Evolutionary conservation across 2,329 filamentous ascomycete genomes (phyloP).

Genomic region (Penicillium fuscoglaucum): DNA sequence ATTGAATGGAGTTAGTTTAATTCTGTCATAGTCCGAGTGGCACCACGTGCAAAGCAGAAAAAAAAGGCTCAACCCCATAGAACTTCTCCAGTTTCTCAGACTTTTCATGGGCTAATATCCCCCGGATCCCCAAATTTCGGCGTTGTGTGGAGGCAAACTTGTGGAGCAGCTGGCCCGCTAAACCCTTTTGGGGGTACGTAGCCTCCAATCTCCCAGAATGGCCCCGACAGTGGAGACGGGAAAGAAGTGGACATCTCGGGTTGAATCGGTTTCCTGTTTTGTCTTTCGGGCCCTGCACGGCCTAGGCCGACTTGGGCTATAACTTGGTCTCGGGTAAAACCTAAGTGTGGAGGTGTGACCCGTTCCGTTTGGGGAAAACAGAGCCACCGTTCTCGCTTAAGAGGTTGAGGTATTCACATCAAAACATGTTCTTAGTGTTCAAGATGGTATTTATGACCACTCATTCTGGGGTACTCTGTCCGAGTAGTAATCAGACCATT

Average conservation of each 20-base stretch:
- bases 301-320: neutral
- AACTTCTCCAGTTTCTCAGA: conserved; percentile 17
- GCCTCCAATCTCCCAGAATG: conserved; percentile 3
- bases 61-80: conserved; percentile 9
- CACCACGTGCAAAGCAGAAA: conserved; percentile 12
- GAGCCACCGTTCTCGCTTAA: conserved; percentile 15
- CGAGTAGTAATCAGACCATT: no score
- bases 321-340: conserved; percentile 1
- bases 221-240: neutral
- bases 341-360: neutral
- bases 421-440: neutral
- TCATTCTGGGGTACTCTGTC: no score
- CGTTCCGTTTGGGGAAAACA: conserved; percentile 14
- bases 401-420: neutral
- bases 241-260: conserved; percentile 7
- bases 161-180: conserved; percentile 16
- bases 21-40: conserved; percentile 8
- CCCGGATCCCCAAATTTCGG: conserved; percentile 15
- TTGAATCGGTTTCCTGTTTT: neutral
- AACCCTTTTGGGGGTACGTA: neutral
- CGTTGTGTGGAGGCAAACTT: conserved; percentile 20
- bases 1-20: neutral
- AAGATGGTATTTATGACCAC: no score
- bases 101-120: conserved; percentile 9
- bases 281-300: neutral